Percentiles rank a stretch among this genome's conserved stretches.
Conservation (phyloP, 257 asterid species). For the Paulownia fortunei region DNA sequence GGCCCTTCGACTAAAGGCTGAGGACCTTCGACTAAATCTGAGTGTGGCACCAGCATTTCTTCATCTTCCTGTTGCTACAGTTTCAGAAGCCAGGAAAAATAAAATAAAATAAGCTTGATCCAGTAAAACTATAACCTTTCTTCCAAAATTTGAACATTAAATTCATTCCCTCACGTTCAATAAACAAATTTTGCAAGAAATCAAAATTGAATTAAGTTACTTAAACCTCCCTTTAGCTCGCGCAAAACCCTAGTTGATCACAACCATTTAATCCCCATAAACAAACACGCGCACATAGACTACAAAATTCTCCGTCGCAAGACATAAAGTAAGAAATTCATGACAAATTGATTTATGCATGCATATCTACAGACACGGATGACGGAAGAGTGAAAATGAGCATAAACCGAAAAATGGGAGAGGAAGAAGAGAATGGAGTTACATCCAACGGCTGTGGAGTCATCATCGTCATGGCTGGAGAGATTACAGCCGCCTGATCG, state of each 20-base stretch:
- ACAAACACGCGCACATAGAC: conserved; percentile 22
- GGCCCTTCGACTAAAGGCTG: conserved; percentile 90
- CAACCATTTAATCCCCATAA: conserved; percentile 32
- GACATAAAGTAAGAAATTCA: conserved; percentile 5
- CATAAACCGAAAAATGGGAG: conserved; percentile 26
- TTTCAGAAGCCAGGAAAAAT: conserved; percentile 11
- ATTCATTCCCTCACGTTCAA: conserved; percentile 25
- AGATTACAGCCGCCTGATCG: conserved; percentile 57
- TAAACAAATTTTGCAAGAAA: not conserved
- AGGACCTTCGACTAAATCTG: conserved; percentile 85
- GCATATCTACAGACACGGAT: conserved; percentile 30
- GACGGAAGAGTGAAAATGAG: conserved; percentile 19
- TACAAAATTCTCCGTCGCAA: conserved; percentile 5
- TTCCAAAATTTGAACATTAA: conserved; percentile 28
- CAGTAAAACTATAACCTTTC: conserved; percentile 37
- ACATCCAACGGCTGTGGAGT: conserved; percentile 89
- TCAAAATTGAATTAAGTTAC: conserved; percentile 34
- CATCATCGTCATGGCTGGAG: conserved; percentile 74
- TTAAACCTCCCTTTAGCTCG: conserved; percentile 41
- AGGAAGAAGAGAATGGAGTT: conserved; percentile 35
- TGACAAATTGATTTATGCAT: conserved; percentile 27
- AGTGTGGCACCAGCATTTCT: conserved; percentile 95
- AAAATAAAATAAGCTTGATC: conserved; percentile 48
- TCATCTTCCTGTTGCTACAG: conserved; percentile 91
- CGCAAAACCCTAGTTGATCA: conserved; percentile 77